These are phyloP conservation scores for Rhizophora mangle DNA, from an alignment of 345 rosid species.

Conservation along the genomic window DNA sequence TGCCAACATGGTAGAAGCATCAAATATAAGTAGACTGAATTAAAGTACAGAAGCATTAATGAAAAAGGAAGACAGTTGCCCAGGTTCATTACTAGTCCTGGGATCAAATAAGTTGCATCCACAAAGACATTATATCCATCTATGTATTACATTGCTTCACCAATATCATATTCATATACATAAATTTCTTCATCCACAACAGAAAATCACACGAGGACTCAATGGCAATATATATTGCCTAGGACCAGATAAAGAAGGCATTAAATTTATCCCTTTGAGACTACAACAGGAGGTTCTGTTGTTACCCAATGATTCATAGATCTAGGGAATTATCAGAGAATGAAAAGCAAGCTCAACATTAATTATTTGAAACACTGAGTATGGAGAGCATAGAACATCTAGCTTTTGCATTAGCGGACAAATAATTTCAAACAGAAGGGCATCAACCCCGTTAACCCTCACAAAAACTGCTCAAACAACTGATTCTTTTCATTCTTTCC, in stretches of 20 bases:
- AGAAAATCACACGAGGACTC: neutral
- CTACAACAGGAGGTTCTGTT: neutral
- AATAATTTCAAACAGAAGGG: neutral
- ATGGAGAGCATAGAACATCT: too few relatives aligned
- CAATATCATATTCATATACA: too few relatives aligned
- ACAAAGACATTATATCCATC: too few relatives aligned
- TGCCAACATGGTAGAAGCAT: slow-evolving; percentile 3
- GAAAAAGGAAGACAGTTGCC: neutral
- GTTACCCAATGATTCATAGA: neutral
- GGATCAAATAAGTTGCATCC: too few relatives aligned
- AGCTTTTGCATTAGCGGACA: too few relatives aligned
- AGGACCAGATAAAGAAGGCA: neutral
- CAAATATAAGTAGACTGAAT: neutral
- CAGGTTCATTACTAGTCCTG: neutral
- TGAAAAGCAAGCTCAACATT: neutral
- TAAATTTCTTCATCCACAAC: too few relatives aligned
- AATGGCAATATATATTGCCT: neutral
- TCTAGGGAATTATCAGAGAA: neutral
- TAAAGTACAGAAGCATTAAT: neutral
- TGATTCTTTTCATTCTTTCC: neutral
- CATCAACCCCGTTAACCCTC: too few relatives aligned
- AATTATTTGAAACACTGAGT: neutral
- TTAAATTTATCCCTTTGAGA: neutral
- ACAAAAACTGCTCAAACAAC: neutral
- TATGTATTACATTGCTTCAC: too few relatives aligned